Conservation (phyloP, 176 grass and related monocot species). For the Oryza australiensis region DNA sequence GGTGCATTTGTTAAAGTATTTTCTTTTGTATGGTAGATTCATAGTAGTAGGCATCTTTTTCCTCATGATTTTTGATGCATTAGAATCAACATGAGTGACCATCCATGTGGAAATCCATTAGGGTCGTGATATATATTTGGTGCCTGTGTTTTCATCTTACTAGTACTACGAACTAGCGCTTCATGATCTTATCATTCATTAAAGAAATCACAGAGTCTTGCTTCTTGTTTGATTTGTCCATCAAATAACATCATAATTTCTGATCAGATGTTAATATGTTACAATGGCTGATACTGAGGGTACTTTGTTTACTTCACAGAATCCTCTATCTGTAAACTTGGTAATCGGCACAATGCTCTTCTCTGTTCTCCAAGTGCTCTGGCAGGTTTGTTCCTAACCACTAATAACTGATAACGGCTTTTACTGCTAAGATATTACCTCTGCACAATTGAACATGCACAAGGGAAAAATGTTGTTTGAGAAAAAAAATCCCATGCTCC, state of each 20-base stretch:
- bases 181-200: conserved; percentile 11
- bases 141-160: not conserved
- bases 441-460: not conserved
- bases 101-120: not conserved
- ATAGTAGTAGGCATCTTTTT: not conserved
- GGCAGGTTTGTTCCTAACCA: conserved; percentile 71
- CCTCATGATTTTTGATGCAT: not conserved
- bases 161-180: not conserved
- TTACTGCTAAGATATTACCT: conserved; percentile 1
- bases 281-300: not conserved
- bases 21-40: not conserved
- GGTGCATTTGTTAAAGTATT: not conserved
- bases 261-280: not conserved
- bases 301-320: conserved; percentile 55
- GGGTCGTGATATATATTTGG: not conserved
- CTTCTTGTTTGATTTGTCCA: conserved; percentile 17
- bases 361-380: conserved; percentile 89
- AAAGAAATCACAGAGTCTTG: conserved; percentile 1
- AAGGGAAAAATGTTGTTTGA: not conserved
- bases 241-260: not conserved
- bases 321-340: conserved; percentile 62
- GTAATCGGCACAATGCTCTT: conserved; percentile 94
- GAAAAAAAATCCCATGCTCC: not conserved
- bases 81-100: not conserved
- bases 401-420: not conserved